Percentiles rank a stretch among this genome's conserved stretches.
These are phyloP conservation scores for Porodaedalea pini DNA, from an alignment of 1,284 basidiomycete genomes.

Conservation along the genomic window DNA sequence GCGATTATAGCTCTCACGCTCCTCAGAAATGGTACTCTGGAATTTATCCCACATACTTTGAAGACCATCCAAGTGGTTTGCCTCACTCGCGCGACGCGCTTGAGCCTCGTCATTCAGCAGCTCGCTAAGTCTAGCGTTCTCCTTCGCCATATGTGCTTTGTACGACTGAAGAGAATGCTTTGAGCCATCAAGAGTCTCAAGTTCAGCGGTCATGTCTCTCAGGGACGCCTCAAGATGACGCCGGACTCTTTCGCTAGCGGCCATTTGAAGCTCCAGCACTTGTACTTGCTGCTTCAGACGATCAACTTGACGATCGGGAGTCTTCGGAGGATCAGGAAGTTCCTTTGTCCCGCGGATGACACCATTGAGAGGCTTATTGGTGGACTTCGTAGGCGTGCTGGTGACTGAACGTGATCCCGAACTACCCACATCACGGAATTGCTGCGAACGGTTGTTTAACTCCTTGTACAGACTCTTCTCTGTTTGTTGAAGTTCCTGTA, in stretches of 20 bases:
- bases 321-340: constrained; percentile 37
- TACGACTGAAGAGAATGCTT: constrained; percentile 61
- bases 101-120: constrained; percentile 64
- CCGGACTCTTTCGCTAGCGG: constrained; percentile 62
- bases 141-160: constrained; percentile 51
- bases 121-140: constrained; percentile 54
- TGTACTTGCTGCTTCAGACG: constrained; percentile 64
- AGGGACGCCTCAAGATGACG: constrained; percentile 63
- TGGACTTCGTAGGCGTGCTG: constrained; percentile 44
- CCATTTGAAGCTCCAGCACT: constrained; percentile 68
- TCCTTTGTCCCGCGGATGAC: constrained; percentile 34
- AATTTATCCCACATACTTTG: constrained; percentile 69
- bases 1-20: constrained; percentile 57
- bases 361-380: constrained; percentile 32
- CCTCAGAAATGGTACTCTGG: constrained; percentile 56
- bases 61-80: constrained; percentile 57
- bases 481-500: constrained; percentile 65
- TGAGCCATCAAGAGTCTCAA: constrained; percentile 63
- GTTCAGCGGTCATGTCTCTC: constrained; percentile 56
- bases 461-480: constrained; percentile 64
- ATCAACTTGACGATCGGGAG: constrained; percentile 47
- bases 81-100: constrained; percentile 55
- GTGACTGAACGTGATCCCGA: constrained; percentile 33
- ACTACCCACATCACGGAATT: constrained; percentile 24
- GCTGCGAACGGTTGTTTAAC: constrained; percentile 36